Base-by-base conservation (phyloP, 495 filamentous ascomycete species). In the Bryoglossum gracile region DNA sequence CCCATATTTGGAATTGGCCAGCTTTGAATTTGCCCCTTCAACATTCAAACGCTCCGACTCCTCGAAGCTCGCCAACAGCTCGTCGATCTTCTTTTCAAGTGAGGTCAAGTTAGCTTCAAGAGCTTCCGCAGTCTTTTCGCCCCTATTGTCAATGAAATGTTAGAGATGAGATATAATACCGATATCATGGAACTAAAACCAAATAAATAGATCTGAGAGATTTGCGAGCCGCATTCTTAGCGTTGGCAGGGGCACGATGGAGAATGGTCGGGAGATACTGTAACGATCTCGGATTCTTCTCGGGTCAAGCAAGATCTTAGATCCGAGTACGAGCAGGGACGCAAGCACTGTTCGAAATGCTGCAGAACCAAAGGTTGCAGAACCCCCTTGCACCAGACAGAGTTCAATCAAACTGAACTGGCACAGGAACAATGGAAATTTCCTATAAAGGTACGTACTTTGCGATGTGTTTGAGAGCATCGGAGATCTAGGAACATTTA, bases 11-110 rank as follows among this genome's bases (percentile, higher is more conserved):
- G 21, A 16, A 28, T 16, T 32, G n/a, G 16, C 41, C n/a, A 11
- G 17, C 16, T 39, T 46, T 16, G 28, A 21, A 43, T 53, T 57
- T 9, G 39, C 36, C 28, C 37, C 39, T 28, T 48, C 42, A 11
- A 46, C 42, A n/a, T 25, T 51, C 9, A 18, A 16, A 9, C 40
- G 53, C 32, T 60, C 54, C 10, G 43, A 47, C n/a, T 47, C 53
- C 48, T 68, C 65, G 34, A 72, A 48, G 24, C 60, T 64, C 32
- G 73, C 71, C 17, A 80, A 60, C 4, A 80, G 50, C 39, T 64
- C 68, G 46, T 80, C 75, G 30, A 80, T 68, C 55, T 72, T 78
- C 51, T 55, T 67, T 58, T 80, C 75, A 17, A 80, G 54, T 26
- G 37, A 70, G 6, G 67, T 66, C 46, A 80, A 57, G 43, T 68